These are phyloP conservation scores for Aplosporella prunicola DNA, from an alignment of 2,329 filamentous ascomycete genomes.

Conservation along the genomic window DNA sequence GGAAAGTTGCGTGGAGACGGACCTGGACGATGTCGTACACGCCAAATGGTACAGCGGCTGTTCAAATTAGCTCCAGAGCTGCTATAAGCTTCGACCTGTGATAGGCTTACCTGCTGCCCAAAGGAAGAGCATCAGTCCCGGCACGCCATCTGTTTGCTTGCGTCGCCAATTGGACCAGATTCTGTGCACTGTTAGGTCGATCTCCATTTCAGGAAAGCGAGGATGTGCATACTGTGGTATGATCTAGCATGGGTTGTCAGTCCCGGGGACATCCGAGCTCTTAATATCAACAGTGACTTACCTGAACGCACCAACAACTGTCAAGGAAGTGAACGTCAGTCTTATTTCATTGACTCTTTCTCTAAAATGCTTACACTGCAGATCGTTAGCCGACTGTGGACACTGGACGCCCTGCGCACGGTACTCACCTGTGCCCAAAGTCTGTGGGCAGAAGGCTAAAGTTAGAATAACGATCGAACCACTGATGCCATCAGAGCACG, in stretches of 20 bases:
- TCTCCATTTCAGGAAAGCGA: background rate
- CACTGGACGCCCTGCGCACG: too few relatives aligned
- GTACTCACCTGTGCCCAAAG: conserved; percentile 28
- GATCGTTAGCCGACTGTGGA: conserved; percentile 11
- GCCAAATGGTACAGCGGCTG: conserved; percentile 37
- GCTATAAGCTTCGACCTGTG: conserved; percentile 9
- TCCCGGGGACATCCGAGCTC: too few relatives aligned
- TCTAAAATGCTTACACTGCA: conserved; percentile 14
- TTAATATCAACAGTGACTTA: conserved; percentile 14
- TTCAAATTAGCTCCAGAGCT: background rate
- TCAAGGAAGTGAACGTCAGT: too few relatives aligned
- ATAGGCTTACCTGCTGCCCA: conserved; percentile 49
- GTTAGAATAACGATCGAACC: background rate
- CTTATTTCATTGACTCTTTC: too few relatives aligned
- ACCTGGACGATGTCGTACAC: conserved; percentile 44
- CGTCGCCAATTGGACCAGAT: conserved; percentile 55
- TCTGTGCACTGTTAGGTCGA: conserved; percentile 19
- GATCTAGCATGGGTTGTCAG: conserved; percentile 23
- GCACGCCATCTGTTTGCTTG: conserved; percentile 53
- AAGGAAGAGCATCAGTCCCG: conserved; percentile 51
- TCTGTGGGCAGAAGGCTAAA: conserved; percentile 17
- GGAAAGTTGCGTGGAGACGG: too few relatives aligned
- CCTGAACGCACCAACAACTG: conserved; percentile 36
- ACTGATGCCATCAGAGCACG: conserved; percentile 11
- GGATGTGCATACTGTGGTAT: conserved; percentile 23